phyloP scores from a whole-genome alignment of 106 monocot species.

The Allium sativum region DNA sequence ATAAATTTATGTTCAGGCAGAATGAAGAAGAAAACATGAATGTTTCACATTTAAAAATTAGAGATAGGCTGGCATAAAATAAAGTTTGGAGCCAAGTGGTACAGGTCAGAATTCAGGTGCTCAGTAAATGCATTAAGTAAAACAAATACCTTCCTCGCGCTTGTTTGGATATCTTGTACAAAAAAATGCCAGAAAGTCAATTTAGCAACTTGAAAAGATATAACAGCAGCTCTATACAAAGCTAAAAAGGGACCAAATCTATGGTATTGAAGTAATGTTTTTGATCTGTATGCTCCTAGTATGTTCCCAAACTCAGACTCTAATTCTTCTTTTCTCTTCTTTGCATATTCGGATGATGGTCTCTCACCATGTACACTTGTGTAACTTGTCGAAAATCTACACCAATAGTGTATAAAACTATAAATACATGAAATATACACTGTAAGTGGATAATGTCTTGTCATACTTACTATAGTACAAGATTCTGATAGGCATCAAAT shows the following conservation, averaged over 20 bases:
- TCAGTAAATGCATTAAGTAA: background rate
- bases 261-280: conserved; percentile 40
- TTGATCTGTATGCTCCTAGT: conserved; percentile 55
- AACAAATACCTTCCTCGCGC: conserved; percentile 59
- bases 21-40: background rate
- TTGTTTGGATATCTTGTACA: conserved; percentile 45
- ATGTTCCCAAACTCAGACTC: conserved; percentile 75
- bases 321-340: conserved; percentile 65
- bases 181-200: conserved; percentile 75
- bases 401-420: background rate
- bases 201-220: conserved; percentile 66
- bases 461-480: too few relatives aligned
- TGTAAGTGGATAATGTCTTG: background rate
- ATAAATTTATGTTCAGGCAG: background rate
- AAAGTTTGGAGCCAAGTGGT: background rate
- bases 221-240: conserved; percentile 71
- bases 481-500: too few relatives aligned
- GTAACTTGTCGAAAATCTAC: conserved; percentile 58
- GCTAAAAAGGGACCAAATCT: conserved; percentile 79
- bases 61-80: background rate
- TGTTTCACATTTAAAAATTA: background rate
- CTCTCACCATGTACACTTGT: conserved; percentile 78
- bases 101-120: background rate
- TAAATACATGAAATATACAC: background rate
- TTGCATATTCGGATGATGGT: conserved; percentile 82